Base-by-base conservation (phyloP, 495 filamentous ascomycete genomes). In the Darksidea phi region DNA sequence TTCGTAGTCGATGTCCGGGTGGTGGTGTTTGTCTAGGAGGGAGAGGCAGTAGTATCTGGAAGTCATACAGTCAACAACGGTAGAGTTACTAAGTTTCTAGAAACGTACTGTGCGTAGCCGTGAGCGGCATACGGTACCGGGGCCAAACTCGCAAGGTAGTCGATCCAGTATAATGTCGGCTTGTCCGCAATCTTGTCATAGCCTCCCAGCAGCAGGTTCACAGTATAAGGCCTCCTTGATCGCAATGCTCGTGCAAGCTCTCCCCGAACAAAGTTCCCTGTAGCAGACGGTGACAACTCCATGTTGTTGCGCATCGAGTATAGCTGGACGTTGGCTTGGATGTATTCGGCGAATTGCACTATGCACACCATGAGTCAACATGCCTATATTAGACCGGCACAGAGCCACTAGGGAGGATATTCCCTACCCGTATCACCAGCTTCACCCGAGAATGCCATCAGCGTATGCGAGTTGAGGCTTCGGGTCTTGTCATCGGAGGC, bases 281-380 rank as follows among this genome's bases (percentile, higher is more conserved):
- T 86, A 12, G 92, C 94, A 24, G 87, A 83, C 13, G 94, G 92
- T 37, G 88, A 88, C 48, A 99, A 83, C 67, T 96, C 90, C 69
- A 87, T 87, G 68, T 90, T 86, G 72, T 97, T 97, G 63, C 94
- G 91, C 92, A 97, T 99, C 64, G 88, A 90, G 76, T 99, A 99
- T 71, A 99, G 88, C 75, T 93, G 88, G 69, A 95, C 86, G 72
- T 99, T 97, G 64, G 94, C 95, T 84, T 97, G 91, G 77, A 97
- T 91, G 78, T 91, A 97, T 80, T 99, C 94, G 70, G 94, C 90
- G 74, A 99, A 99, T 85, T 99, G 94, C 49, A 97, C 94, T 95
- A 73, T 63, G 45, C 36, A 45, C 0, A 17, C 13, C 3, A 11
- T 8, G 43, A 50, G 28, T 32, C 10, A 32, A 10, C 10, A 32